phyloP scores from a whole-genome alignment of 1,284 basidiomycete species.

The Apiotrichum gracile region DNA sequence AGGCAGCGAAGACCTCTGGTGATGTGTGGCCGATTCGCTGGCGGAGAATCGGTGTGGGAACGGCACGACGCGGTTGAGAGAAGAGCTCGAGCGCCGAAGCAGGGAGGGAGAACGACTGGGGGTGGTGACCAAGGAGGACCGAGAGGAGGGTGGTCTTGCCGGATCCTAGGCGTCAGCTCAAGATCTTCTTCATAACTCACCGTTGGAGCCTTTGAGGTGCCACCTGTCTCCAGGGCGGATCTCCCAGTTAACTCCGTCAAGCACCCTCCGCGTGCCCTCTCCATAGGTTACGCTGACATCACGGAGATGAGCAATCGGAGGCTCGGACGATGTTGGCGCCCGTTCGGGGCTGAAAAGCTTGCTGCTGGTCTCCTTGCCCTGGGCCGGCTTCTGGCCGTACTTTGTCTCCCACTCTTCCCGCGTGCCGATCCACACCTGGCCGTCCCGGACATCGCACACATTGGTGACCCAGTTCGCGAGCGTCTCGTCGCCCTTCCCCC shows the following conservation, averaged over 20 bases:
- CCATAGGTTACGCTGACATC: conserved; percentile 69
- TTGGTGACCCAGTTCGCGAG: conserved; percentile 79
- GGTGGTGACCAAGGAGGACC: conserved; percentile 87
- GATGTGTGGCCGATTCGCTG: conserved; percentile 69
- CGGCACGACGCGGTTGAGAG: conserved; percentile 58
- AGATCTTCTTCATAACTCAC: conserved; percentile 44
- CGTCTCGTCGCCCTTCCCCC: conserved; percentile 62
- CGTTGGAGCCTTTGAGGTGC: conserved; percentile 83
- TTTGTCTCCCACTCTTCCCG: conserved; percentile 45
- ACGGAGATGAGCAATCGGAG: conserved; percentile 57
- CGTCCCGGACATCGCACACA: conserved; percentile 55
- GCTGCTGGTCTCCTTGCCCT: neutral
- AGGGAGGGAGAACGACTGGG: conserved; percentile 72
- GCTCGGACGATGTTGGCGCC: conserved; percentile 12
- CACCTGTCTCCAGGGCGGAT: conserved; percentile 73
- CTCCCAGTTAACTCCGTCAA: conserved; percentile 71
- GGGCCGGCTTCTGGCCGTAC: neutral
- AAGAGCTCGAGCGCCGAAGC: conserved; percentile 60
- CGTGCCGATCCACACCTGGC: conserved; percentile 51
- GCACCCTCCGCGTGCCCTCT: conserved; percentile 57
- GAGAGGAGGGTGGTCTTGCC: conserved; percentile 96
- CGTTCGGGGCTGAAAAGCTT: neutral
- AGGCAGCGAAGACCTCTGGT: conserved; percentile 86
- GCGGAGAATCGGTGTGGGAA: conserved; percentile 57
- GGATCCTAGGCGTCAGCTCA: conserved; percentile 55